Evolutionary conservation across 108 stramenopile genomes (phyloP).

Genomic region (Nitzschia palea): DNA sequence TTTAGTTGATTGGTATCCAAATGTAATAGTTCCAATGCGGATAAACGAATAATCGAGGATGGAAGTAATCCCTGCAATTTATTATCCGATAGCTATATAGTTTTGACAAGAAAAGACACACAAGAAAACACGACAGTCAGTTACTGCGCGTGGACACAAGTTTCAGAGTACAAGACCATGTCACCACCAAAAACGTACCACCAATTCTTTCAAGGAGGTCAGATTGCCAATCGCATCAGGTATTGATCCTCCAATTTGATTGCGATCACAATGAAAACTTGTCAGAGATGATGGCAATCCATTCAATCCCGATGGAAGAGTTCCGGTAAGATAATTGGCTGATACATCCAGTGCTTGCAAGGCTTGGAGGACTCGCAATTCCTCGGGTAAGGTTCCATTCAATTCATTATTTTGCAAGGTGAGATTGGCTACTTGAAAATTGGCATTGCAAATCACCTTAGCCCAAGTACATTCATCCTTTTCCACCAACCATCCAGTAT

Average conservation of each 20-base stretch:
- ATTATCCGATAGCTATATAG: constrained; percentile 15
- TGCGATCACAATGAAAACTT: not conserved
- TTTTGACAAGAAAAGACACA: not conserved
- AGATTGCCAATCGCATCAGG: constrained; percentile 11
- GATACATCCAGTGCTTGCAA: constrained; percentile 16
- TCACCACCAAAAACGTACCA: too few relatives aligned
- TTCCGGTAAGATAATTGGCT: constrained; percentile 19
- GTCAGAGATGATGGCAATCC: not conserved
- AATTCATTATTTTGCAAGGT: constrained; percentile 10
- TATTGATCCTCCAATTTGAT: constrained; percentile 12
- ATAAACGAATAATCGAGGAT: not conserved
- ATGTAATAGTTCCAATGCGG: not conserved
- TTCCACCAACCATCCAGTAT: constrained; percentile 22
- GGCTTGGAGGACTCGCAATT: constrained; percentile 5
- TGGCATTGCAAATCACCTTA: constrained; percentile 1
- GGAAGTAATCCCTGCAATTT: constrained; percentile 22
- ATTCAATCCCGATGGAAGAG: constrained; percentile 8
- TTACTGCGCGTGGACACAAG: not conserved
- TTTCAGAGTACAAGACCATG: not conserved
- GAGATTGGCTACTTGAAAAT: not conserved
- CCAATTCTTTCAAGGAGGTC: not conserved
- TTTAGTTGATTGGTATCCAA: constrained; percentile 11
- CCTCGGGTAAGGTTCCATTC: constrained; percentile 16
- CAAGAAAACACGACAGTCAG: too few relatives aligned
- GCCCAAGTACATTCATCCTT: constrained; percentile 20